Base-by-base conservation (phyloP, 2,329 filamentous ascomycete genomes). In the Bimuria novae-zelandiae region DNA sequence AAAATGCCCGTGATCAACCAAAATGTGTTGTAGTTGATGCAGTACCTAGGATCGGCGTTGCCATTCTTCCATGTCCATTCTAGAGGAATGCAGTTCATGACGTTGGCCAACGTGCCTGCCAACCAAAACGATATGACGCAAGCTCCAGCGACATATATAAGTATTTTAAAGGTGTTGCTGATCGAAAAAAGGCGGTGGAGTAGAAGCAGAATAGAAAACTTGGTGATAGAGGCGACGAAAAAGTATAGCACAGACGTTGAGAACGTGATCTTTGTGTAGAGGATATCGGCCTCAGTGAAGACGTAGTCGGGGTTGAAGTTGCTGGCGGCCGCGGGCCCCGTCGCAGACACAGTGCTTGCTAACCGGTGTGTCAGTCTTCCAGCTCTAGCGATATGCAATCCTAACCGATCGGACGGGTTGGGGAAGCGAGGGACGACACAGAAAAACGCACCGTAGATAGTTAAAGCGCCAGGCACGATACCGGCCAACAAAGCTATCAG, bases 251-350 rank as follows among this genome's bases (percentile, higher is more conserved):
- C 43, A 11, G 43, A 5, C 8, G 43, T 47, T 3, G 43, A 32
- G 27, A 47, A 47, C 3, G 43, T 35, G 30, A 47, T 32, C 30
- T 47, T 47, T 4, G 30, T 32, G 43, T 47, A 47, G 17, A 47
- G 17, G 11, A 47, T 19, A 23, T 47, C 43, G 11, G 21, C 27
- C 7, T 27, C 11, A 11, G 43, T 47, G 19, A 21, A 47, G 30
- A 47, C 43, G 16, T 47, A 36, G 23, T 47, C 30, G 27, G 7
- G 4, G 19, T 47, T 6, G 7, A 21, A 12, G 30, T 47, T 47
- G 11, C 30, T 35, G 43, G 43, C 25, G n/a, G 30, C 43, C 7
- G 27, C 25, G 19, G 30, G 27, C 12, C 43, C 43, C n/a, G 25
- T 35, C 19, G 43, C 27, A 17, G 25, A 32, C 7, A 47, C 30